Percentiles rank a stretch among this genome's conserved stretches.
Evolutionary conservation across 371 early-diverging fungal genomes (phyloP).

Genomic region (Mucor mucedo): DNA sequence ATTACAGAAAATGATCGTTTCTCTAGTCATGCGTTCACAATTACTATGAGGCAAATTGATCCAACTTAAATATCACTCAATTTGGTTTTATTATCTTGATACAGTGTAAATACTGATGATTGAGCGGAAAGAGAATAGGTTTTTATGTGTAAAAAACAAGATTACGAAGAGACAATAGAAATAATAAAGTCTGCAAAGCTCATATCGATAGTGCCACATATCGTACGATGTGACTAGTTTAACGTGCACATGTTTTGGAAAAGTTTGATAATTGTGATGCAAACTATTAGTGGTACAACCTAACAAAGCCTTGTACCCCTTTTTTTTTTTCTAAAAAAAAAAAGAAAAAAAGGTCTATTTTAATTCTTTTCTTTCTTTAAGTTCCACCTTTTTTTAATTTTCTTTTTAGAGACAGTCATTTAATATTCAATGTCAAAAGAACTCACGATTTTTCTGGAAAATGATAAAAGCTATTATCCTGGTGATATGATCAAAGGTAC

Average conservation of each 20-base stretch:
- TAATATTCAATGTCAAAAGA: constrained; percentile 14
- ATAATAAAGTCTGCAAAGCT: too few relatives aligned
- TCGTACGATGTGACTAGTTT: too few relatives aligned
- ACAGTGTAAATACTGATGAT: too few relatives aligned
- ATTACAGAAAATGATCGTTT: too few relatives aligned
- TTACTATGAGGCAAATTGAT: too few relatives aligned
- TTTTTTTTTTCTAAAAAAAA: not conserved
- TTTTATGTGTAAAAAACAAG: too few relatives aligned
- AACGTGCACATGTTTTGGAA: not conserved
- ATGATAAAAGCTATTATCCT: constrained; percentile 14
- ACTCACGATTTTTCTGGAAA: constrained; percentile 11
- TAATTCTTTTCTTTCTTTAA: not conserved
- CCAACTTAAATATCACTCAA: too few relatives aligned
- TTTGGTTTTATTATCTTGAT: too few relatives aligned
- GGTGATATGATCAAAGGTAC: constrained; percentile 23
- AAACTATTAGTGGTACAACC: not conserved
- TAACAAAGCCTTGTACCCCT: not conserved
- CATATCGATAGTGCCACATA: too few relatives aligned
- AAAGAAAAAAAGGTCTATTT: not conserved
- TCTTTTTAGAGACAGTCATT: not conserved
- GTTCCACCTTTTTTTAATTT: constrained; percentile 1
- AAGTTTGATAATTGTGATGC: too few relatives aligned
- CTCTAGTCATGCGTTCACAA: too few relatives aligned
- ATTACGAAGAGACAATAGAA: not conserved
- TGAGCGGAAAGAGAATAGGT: too few relatives aligned